Base-by-base conservation (phyloP, 371 early-diverging fungal species). In the Lichtheimia corymbifera region DNA sequence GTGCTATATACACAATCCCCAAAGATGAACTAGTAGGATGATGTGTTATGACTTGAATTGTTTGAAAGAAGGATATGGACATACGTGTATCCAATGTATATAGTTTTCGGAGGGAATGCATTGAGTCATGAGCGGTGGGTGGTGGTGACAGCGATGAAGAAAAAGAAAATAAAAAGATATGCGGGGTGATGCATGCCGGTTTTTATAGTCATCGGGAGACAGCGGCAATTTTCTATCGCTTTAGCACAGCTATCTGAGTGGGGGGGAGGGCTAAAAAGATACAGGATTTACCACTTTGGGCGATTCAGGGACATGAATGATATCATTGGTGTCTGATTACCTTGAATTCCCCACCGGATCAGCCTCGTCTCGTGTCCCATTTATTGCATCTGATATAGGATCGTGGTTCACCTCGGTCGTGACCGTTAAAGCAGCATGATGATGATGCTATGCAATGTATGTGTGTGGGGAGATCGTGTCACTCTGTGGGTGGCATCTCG, bases 1-100 rank as follows among this genome's bases (percentile, higher is more conserved):
- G 68, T 74, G 58, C 76, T 71, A 62, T 77, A 86, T 47, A 81
- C 78, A 62, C 87, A 87, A 65, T 83, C 80, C 50, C 83, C 80
- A 66, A 85, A 79, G 27, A 86, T 50, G 11, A 66, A 63, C 83
- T 70, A 41, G 12, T 12, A 13, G 4, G 15, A 43, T 14, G n/a
- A 14, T 13, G 11, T 11, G 47, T 5, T 42, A 51, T 35, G 44
- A 35, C 20, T 59, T 20, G 30, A 24, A 14, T 13, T 25, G 18
- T 45, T 61, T 40, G 5, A 40, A 25, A 15, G 25, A 42, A 7
- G 27, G 30, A 6, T 2, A 42, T 9, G 40, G 40, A 47, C 58
- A 47, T 73, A 76, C 77, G 53, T 71, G 55, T 50, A 76, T 76
- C 77, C 77, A 76, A 17, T 63, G 43, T 40, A 76, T 69, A 53